Percentiles rank a stretch among this genome's conserved stretches.
Conservation (phyloP, 441 rosid species). For the Dalechampia spathulata region DNA sequence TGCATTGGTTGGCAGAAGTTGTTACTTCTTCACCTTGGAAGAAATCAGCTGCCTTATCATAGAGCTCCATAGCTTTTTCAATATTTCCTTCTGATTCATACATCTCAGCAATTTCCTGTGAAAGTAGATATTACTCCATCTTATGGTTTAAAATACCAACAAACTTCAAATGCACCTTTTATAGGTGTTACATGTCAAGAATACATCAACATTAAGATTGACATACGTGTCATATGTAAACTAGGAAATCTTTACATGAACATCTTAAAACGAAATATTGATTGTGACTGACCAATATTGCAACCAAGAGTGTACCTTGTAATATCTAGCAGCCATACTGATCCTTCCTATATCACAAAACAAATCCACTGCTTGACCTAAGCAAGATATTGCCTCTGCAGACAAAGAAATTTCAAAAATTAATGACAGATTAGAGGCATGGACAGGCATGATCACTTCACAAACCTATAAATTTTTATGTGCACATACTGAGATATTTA, state of each 20-base stretch:
- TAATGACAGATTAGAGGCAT: not conserved
- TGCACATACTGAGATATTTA: too few species aligned
- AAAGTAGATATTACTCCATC: too few species aligned
- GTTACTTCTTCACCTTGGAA: slow-evolving; percentile 87
- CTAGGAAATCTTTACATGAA: not conserved
- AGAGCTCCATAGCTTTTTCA: slow-evolving; percentile 64
- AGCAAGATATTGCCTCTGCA: slow-evolving; percentile 90
- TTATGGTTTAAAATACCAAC: too few species aligned
- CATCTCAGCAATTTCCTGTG: slow-evolving; percentile 89
- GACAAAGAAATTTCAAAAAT: slow-evolving; percentile 6
- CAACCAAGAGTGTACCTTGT: slow-evolving; percentile 46
- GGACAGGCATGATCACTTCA: not conserved
- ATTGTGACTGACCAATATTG: too few species aligned
- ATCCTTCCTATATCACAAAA: slow-evolving; percentile 94
- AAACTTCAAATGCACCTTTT: too few species aligned
- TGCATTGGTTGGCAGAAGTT: slow-evolving; percentile 97
- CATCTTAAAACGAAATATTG: not conserved
- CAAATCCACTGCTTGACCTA: slow-evolving; percentile 69
- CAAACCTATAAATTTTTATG: too few species aligned
- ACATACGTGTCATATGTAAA: not conserved
- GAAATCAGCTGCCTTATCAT: slow-evolving; percentile 89
- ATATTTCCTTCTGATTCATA: slow-evolving; percentile 69
- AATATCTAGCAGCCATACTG: slow-evolving; percentile 97
- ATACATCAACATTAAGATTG: too few species aligned
- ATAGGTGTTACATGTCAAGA: too few species aligned